Percentiles rank a stretch among this genome's conserved stretches.
Evolutionary conservation across 2,329 filamentous ascomycete species (phyloP).

Genomic region (Phyllosticta paracitricarpa): DNA sequence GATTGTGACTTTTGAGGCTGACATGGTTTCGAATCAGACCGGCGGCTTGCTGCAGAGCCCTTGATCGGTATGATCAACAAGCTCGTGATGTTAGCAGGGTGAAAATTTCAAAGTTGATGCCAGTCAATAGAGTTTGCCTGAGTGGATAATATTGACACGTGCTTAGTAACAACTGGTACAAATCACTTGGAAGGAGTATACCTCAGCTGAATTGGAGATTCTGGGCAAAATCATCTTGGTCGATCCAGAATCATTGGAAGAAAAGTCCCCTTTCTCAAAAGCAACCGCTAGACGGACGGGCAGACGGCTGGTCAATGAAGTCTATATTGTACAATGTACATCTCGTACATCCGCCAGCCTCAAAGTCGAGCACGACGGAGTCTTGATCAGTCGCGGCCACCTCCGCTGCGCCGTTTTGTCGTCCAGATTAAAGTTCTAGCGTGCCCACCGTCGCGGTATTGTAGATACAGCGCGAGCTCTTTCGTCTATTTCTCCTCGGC

Average conservation of each 20-base stretch:
- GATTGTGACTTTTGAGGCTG: too few species aligned
- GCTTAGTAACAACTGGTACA: not conserved
- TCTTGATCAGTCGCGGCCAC: not conserved
- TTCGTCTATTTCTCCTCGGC: slow-evolving; percentile 28
- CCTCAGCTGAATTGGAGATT: not conserved
- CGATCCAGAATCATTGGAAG: not conserved
- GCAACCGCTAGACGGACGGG: slow-evolving; percentile 4
- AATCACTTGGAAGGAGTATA: not conserved
- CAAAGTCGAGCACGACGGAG: not conserved
- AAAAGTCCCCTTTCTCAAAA: slow-evolving; percentile 4
- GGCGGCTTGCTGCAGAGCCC: too few species aligned
- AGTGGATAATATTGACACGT: not conserved
- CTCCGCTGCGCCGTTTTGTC: not conserved
- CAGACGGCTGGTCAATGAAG: slow-evolving; percentile 11
- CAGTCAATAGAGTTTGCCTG: not conserved
- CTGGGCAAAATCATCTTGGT: not conserved
- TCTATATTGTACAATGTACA: slow-evolving; percentile 36
- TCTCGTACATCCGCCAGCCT: slow-evolving; percentile 21
- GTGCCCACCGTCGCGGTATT: not conserved
- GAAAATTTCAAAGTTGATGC: not conserved
- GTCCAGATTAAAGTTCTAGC: not conserved
- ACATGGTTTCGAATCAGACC: too few species aligned
- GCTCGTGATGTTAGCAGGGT: not conserved
- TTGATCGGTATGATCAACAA: too few species aligned
- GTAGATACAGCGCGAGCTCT: not conserved